Evolutionary conservation across 306 rosid genomes (phyloP).

Genomic region (Vicia villosa): DNA sequence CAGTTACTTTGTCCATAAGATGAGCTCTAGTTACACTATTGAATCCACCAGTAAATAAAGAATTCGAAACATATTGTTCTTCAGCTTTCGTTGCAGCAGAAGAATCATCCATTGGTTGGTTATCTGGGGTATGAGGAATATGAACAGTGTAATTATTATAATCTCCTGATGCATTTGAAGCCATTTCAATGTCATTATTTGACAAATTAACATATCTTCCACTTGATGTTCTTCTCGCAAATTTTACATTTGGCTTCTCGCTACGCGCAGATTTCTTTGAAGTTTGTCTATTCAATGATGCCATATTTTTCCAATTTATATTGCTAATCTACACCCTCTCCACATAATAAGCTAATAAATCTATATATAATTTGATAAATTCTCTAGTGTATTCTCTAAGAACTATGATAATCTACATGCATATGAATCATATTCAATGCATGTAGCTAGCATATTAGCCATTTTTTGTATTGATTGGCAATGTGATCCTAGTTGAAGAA

Average conservation of each 20-base stretch:
- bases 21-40: conserved; percentile 85
- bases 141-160: conserved; percentile 88
- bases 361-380: conserved; percentile 3
- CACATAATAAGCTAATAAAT: no score
- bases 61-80: conserved; percentile 85
- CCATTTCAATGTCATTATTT: conserved; percentile 81
- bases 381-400: background rate
- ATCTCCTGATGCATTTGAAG: conserved; percentile 67
- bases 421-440: no score
- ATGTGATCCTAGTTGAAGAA: background rate
- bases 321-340: background rate
- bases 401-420: background rate
- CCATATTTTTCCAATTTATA: conserved; percentile 38
- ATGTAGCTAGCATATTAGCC: background rate
- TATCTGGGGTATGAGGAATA: conserved; percentile 85
- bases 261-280: conserved; percentile 61
- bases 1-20: conserved; percentile 91
- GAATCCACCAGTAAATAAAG: conserved; percentile 85
- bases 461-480: background rate
- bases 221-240: conserved; percentile 87
- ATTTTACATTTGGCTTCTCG: conserved; percentile 46
- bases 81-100: conserved; percentile 80
- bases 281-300: conserved; percentile 57
- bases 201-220: conserved; percentile 79
- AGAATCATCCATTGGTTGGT: conserved; percentile 74